Conservation (phyloP, 352 stramenopile genomes). For the Pythium coloratum region DNA sequence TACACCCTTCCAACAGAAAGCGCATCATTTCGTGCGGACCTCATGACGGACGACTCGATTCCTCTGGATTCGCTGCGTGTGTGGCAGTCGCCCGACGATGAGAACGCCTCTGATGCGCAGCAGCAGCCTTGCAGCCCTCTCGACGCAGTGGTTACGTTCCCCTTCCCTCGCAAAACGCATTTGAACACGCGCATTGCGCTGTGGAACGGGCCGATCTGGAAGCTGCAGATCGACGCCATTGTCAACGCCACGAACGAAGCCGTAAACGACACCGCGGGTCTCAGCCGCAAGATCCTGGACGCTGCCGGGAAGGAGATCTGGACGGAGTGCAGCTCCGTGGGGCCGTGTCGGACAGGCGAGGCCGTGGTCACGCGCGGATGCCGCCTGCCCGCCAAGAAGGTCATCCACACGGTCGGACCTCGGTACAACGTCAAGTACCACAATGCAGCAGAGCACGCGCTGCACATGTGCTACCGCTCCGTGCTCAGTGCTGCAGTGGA, state of each 20-base stretch:
- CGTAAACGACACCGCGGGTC: conserved; percentile 61
- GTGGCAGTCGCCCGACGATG: conserved; percentile 12
- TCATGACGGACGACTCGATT: conserved; percentile 7
- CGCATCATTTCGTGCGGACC: conserved; percentile 2
- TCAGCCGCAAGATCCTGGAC: conserved; percentile 63
- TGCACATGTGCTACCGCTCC: conserved; percentile 81
- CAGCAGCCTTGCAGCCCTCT: not conserved
- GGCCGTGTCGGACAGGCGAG: conserved; percentile 76
- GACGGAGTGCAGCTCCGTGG: conserved; percentile 64
- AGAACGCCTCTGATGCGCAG: not conserved
- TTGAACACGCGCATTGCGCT: conserved; percentile 60
- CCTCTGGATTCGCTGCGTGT: conserved; percentile 11
- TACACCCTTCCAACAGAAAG: not conserved
- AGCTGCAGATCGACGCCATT: conserved; percentile 65
- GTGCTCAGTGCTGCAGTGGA: conserved; percentile 67
- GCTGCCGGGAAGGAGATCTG: conserved; percentile 72
- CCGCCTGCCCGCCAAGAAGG: conserved; percentile 51
- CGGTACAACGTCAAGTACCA: conserved; percentile 79
- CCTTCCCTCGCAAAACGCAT: conserved; percentile 9
- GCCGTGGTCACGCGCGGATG: conserved; percentile 83
- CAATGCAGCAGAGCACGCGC: conserved; percentile 77
- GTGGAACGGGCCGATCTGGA: conserved; percentile 57
- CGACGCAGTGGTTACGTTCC: not conserved
- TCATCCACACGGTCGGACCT: conserved; percentile 86
- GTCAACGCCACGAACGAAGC: conserved; percentile 80